These are phyloP conservation scores for Trebouxia sp. DNA, from an alignment of 139 green algal species.

Conservation along the genomic window DNA sequence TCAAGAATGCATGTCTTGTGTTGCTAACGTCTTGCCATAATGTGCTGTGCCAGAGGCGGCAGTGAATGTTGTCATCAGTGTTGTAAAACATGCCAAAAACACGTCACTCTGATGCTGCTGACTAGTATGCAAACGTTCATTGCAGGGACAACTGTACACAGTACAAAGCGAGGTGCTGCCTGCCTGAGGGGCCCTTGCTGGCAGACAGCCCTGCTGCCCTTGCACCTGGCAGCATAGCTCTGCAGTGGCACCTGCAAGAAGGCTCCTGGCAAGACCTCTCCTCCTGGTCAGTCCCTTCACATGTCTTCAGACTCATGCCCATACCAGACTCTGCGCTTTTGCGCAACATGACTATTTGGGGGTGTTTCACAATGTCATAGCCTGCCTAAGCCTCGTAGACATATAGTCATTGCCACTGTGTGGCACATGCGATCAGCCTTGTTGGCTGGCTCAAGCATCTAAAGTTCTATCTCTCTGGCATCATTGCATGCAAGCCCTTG, in stretches of 20 bases:
- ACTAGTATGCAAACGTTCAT: neutral
- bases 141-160: neutral
- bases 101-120: neutral
- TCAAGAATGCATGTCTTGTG: neutral
- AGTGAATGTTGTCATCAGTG: neutral
- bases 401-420: too few species aligned
- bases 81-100: neutral
- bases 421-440: too few species aligned
- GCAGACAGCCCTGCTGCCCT: neutral
- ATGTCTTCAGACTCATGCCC: neutral
- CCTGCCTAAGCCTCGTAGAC: neutral
- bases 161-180: slow-evolving; percentile 27
- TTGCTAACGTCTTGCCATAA: neutral
- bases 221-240: neutral
- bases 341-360: neutral
- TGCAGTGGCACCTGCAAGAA: slow-evolving; percentile 25
- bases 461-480: neutral
- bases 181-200: neutral
- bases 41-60: neutral
- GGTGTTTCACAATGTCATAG: neutral
- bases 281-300: neutral
- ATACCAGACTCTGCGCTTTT: neutral
- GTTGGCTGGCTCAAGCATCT: too few species aligned
- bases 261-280: slow-evolving; percentile 14
- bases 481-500: too few species aligned